Evolutionary conservation across 192 early-diverging fungal genomes (phyloP).

Genomic region (Neocallimastix lanati): DNA sequence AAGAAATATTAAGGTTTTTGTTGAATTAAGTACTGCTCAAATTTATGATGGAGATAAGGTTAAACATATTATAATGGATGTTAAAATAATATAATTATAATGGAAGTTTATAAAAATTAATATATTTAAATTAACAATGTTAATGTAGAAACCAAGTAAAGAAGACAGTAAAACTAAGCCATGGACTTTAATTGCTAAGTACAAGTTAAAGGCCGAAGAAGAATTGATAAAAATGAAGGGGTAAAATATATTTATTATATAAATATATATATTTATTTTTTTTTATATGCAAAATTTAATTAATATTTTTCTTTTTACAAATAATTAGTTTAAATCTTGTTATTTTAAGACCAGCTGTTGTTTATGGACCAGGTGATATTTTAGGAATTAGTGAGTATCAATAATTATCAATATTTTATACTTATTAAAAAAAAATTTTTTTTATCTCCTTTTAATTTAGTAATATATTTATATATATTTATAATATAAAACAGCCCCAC

Average conservation of each 20-base stretch:
- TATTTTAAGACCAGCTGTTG: constrained; percentile 68
- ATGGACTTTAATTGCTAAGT: constrained; percentile 59
- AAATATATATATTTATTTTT: too few species aligned
- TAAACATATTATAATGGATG: too few species aligned
- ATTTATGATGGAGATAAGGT: constrained; percentile 67
- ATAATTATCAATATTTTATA: too few species aligned
- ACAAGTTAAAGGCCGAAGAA: constrained; percentile 56
- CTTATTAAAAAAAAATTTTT: too few species aligned
- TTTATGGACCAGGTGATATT: constrained; percentile 71
- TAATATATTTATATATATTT: too few species aligned
- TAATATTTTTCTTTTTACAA: too few species aligned
- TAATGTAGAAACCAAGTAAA: constrained; percentile 36
- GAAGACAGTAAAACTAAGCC: constrained; percentile 61
- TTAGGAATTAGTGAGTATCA: constrained; percentile 60
- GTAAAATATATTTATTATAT: too few species aligned
- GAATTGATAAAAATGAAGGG: constrained; percentile 57
- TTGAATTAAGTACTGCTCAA: constrained; percentile 80
- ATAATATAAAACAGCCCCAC: too few species aligned
- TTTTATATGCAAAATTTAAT: too few species aligned
- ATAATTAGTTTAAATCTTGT: constrained; percentile 46
- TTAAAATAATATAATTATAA: too few species aligned
- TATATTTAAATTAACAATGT: too few species aligned
- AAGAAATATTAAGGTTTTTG: constrained; percentile 48
- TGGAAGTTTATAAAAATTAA: constrained; percentile 13
- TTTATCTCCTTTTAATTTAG: too few species aligned